Base-by-base conservation (phyloP, 495 filamentous ascomycete species). In the Penicillium verhagenii region DNA sequence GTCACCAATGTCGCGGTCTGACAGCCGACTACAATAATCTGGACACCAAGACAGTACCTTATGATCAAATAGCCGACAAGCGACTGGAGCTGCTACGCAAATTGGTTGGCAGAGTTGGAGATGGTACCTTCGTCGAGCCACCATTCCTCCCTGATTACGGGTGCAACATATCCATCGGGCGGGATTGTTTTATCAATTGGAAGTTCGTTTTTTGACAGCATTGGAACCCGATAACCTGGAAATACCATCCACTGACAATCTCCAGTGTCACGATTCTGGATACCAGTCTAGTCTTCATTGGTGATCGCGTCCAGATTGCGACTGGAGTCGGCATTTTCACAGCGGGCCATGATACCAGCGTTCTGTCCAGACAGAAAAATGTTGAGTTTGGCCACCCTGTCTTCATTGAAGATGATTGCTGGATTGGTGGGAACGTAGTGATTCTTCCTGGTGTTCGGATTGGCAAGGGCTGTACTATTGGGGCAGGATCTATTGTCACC, bases 401-500 rank as follows among this genome's bases (percentile, higher is more conserved):
- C 46, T 73, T 64, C 2, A 82, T 95, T 47, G 88, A 83, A 0
- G 85, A 91, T 54, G 90, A 94, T 64, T 91, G 88, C 58, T 95
- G 90, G 90, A 72, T 95, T 29, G 88, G 89, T 0, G 90, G 88
- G 0, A 83, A 83, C 61, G 87, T 84, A 3, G 73, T 78, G 14
- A 76, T 95, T 14, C 65, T 87, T 11, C 81, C 87, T 0, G 90
- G 90, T 0, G 87, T 95, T n/a, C 87, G 73, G 0, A 72, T 77
- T 31, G 72, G 72, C 1, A 65, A 75, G 57, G 72, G 74, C 13
- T 75, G 62, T 16, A 75, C 74, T 0, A 68, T 77, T 44, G 72
- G 71, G 3, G 74, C 74, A 16, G 69, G 71, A 1, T 65, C 65
- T 18, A 68, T 81, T 5, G 79, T 83, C 6, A 75, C 72, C 0